Percentiles rank a stretch among this genome's conserved stretches.
Evolutionary conservation across 2,329 filamentous ascomycete genomes (phyloP).

Genomic region (Cordyceps sp.): DNA sequence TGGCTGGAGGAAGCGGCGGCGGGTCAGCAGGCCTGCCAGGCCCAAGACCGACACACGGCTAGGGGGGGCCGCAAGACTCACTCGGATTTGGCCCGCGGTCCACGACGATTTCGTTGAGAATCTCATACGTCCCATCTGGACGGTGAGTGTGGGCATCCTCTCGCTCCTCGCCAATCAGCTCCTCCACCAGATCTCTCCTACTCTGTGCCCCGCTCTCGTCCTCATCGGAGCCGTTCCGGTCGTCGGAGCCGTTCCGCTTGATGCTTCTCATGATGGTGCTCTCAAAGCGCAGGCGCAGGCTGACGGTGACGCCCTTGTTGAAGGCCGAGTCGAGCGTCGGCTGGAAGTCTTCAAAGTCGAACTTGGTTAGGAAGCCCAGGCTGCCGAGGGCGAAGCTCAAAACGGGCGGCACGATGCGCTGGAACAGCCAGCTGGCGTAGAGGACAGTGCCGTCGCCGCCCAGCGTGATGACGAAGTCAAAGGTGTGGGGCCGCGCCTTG

Average conservation of each 20-base stretch:
- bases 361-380: conserved; percentile 89
- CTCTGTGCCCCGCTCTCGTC: conserved; percentile 20
- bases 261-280: conserved; percentile 80
- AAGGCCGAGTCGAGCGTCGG: conserved; percentile 57
- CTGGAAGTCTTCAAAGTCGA: conserved; percentile 68
- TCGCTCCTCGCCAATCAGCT: conserved; percentile 72
- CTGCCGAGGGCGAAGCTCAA: conserved; percentile 84
- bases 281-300: conserved; percentile 76
- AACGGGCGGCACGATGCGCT: conserved; percentile 84
- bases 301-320: conserved; percentile 72
- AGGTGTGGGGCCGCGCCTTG: conserved; percentile 60
- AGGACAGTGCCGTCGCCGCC: conserved; percentile 95
- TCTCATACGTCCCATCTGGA: conserved; percentile 73
- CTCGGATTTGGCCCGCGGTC: conserved; percentile 87
- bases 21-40: not conserved
- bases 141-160: conserved; percentile 74
- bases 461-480: conserved; percentile 85
- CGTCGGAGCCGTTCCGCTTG: conserved; percentile 18
- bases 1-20: conserved; percentile 43
- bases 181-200: conserved; percentile 63
- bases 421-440: conserved; percentile 93
- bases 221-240: conserved; percentile 12
- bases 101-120: conserved; percentile 92
- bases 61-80: conserved; percentile 26
- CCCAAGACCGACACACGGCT: no score